Base-by-base conservation (phyloP, 306 rosid species). In the Quercus rubra region DNA sequence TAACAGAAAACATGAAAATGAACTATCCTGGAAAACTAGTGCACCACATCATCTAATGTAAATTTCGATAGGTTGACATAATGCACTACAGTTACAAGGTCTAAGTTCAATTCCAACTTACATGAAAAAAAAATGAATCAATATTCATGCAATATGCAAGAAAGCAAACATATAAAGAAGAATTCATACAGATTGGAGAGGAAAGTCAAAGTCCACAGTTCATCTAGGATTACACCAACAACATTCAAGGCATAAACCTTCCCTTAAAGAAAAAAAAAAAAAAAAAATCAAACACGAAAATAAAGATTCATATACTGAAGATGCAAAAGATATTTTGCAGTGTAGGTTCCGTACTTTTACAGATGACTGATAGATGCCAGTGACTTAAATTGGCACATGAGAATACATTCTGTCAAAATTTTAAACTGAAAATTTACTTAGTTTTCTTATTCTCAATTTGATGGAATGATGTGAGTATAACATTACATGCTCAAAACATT, bases 161-260 rank as follows among this genome's bases (percentile, higher is more conserved):
- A 33, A 3, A 17, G 19, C 41, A 75, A 66, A 52, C 14, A 13
- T 67, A 51, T 1, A 35, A 51, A 31, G 57, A 74, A 70, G 56
- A 87, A 84, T 61, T 35, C 91, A 58, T 92, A 66, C 25, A 66
- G 51, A 66, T 66, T 66, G 51, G 2, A 30, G 21, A 66, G 71
- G 51, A 17, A 31, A 31, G 25, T 66, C 31, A 66, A 31, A 8
- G 49, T 66, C 71, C 71, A 66, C 18, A 66, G 71, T 2, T 66
- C 49, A 30, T 66, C 25, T 66, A 25, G 49, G 23, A 66, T 66
- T 66, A 31, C 23, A 33, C 71, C 49, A 0, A 17, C 1, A 8
- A 17, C 49, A 66, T 31, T 19, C 71, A 31, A 18, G 21, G 49
- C 49, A 18, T 31, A 7, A 3, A 66, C 49, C 13, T 1, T 31